A percentile compares a stretch with the other conserved stretches of the same genome.
phyloP scores from a whole-genome alignment of 2,329 filamentous ascomycete species.

The Aplosporella prunicola region DNA sequence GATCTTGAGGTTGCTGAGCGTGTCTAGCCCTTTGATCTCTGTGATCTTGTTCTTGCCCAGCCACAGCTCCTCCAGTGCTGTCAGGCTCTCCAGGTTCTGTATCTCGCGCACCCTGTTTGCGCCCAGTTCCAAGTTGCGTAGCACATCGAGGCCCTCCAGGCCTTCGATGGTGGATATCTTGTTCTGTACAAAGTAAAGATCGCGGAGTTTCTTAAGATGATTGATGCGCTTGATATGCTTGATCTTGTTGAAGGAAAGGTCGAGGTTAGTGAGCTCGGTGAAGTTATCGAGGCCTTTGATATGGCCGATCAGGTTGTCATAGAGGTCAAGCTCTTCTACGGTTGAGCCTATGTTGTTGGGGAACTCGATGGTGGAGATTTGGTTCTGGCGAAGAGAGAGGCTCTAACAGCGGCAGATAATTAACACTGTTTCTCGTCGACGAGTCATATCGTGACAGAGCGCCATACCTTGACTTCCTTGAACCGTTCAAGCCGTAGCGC shows the following conservation, averaged over 20 bases:
- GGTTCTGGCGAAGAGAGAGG: conserved; percentile 87
- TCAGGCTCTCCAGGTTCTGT: conserved; percentile 68
- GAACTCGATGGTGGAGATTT: conserved; percentile 70
- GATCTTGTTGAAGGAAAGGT: conserved; percentile 98
- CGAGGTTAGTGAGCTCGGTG: conserved; percentile 64
- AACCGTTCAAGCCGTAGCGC: conserved; percentile 79
- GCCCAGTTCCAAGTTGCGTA: conserved; percentile 81
- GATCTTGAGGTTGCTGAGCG: conserved; percentile 69
- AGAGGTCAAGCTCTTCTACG: conserved; percentile 80
- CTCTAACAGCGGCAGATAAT: too few species aligned
- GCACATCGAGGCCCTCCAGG: conserved; percentile 60
- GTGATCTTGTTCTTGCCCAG: conserved; percentile 95
- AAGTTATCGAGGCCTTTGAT: conserved; percentile 75
- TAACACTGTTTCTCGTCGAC: conserved; percentile 8
- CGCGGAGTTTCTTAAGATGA: conserved; percentile 66
- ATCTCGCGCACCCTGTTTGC: conserved; percentile 80
- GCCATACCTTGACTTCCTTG: conserved; percentile 51
- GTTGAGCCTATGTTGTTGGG: conserved; percentile 56
- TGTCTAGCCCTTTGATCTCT: conserved; percentile 64
- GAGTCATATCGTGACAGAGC: background rate
- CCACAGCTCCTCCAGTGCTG: conserved; percentile 81
- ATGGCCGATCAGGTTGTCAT: conserved; percentile 90
- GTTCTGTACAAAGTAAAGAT: conserved; percentile 90
- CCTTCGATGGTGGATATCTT: conserved; percentile 84
- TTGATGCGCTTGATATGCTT: conserved; percentile 90